phyloP scores from a whole-genome alignment of 352 stramenopile species.

The Ophiocytium majus region DNA sequence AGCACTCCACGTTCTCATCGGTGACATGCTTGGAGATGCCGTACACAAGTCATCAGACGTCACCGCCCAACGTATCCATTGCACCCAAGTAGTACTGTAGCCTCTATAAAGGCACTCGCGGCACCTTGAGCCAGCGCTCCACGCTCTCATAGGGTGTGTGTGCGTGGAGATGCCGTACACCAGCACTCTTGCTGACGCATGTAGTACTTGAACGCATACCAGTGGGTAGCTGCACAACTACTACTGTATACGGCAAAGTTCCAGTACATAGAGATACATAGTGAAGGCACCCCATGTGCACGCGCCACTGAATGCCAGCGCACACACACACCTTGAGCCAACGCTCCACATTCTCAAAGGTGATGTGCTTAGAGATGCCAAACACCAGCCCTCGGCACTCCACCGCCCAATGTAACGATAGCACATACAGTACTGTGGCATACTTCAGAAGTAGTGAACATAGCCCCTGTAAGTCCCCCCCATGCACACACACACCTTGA shows the following conservation, averaged over 20 bases:
- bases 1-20: conserved; percentile 98
- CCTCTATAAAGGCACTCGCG: background rate
- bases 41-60: no score
- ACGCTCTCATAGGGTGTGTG: conserved; percentile 94
- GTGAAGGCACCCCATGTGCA: conserved; percentile 91
- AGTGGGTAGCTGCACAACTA: no score
- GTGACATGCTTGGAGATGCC: no score
- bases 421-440: no score
- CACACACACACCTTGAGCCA: conserved; percentile 86
- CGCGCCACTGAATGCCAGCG: conserved; percentile 99
- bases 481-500: conserved; percentile 59
- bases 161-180: conserved; percentile 1
- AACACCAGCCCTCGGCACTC: no score
- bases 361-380: conserved; percentile 56
- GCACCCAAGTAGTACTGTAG: no score
- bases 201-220: no score
- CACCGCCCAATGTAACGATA: no score
- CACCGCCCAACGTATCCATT: no score
- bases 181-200: no score
- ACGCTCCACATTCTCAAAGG: conserved; percentile 98
- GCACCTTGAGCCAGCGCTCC: conserved; percentile 85
- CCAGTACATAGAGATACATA: background rate
- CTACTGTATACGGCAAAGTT: background rate
- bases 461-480: no score
- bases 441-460: no score